Base-by-base conservation (phyloP, 192 early-diverging fungal species). In the Globomyces pollinis-pini region DNA sequence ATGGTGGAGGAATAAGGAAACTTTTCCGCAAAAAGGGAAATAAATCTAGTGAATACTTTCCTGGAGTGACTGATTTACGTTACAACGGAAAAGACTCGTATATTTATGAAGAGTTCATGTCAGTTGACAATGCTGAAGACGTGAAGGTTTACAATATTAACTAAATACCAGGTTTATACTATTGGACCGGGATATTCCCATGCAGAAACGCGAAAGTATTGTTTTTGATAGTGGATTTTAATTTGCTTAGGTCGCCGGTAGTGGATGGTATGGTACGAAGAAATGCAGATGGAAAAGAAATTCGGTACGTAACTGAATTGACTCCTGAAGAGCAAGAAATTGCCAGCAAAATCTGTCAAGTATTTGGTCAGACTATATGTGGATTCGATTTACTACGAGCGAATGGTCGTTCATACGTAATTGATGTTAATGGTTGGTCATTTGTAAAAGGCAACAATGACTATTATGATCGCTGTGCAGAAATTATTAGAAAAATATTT, bases 381-480 rank as follows among this genome's bases (percentile, higher is more conserved):
- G 95, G 95, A 0, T 91, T 96, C 65, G 95, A 98, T 69, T 71
- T 95, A 20, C 65, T 98, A 60, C 84, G 95, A 5, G 86, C 87
- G 9, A 73, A 74, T 35, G 91, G 90, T 18, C 69, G 62, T 35
- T 91, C 90, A 7, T 88, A 87, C 69, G 92, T 98, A 2, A 96
- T 98, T 65, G 95, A 98, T 68, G 93, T 98, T 57, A 98, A 98
- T 56, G 95, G 95, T 13, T 98, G 95, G 95, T 91, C 88, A 39
- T 98, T 98, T 75, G 95, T 98, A 54, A 98, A 98, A 68, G 93
- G 93, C 45, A 93, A 88, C 63, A 83, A 87, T 34, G 78, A 89
- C 28, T 98, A 98, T 66, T 96, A 96, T 65, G 89, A 89, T 62
- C 83, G 85, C 31, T 91, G 89, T 39, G 84, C 91, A 16, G 59